Conservation (phyloP, 163 green algal genomes). For the Coccomyxa subellipsoidea region DNA sequence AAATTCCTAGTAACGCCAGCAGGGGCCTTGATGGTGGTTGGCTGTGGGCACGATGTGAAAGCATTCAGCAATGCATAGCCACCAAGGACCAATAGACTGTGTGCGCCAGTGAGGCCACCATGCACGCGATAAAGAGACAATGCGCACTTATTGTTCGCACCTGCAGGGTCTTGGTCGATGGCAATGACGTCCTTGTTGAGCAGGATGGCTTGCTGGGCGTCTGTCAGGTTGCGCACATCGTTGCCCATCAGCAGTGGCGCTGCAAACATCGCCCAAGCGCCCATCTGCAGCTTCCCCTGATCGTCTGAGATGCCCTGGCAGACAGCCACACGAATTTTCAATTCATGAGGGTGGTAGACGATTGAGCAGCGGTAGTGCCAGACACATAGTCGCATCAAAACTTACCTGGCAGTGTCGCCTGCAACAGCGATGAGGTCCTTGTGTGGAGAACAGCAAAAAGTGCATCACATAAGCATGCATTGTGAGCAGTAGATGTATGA, state of each 20-base stretch:
- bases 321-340: not conserved
- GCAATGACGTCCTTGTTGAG: slow-evolving; percentile 8
- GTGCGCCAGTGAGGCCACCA: not conserved
- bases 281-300: slow-evolving; percentile 6
- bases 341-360: too few species aligned
- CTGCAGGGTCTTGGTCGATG: slow-evolving; percentile 18
- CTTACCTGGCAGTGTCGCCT: too few species aligned
- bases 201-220: not conserved
- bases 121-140: too few species aligned
- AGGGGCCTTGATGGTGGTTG: too few species aligned
- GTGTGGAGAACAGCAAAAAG: too few species aligned
- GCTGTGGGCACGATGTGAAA: not conserved
- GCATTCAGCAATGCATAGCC: not conserved
- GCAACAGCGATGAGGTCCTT: too few species aligned
- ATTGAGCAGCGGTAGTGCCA: too few species aligned
- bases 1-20: too few species aligned
- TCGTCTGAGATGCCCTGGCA: slow-evolving; percentile 7
- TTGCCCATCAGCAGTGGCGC: slow-evolving; percentile 17
- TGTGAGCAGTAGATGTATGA: too few species aligned
- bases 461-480: too few species aligned
- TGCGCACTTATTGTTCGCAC: too few species aligned
- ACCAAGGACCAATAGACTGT: not conserved
- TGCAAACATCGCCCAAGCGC: slow-evolving; percentile 14
- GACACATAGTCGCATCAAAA: too few species aligned
- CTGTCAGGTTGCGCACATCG: slow-evolving; percentile 10